Evolutionary conservation across 495 filamentous ascomycete species (phyloP).

Genomic region (Bacidia gigantensis): DNA sequence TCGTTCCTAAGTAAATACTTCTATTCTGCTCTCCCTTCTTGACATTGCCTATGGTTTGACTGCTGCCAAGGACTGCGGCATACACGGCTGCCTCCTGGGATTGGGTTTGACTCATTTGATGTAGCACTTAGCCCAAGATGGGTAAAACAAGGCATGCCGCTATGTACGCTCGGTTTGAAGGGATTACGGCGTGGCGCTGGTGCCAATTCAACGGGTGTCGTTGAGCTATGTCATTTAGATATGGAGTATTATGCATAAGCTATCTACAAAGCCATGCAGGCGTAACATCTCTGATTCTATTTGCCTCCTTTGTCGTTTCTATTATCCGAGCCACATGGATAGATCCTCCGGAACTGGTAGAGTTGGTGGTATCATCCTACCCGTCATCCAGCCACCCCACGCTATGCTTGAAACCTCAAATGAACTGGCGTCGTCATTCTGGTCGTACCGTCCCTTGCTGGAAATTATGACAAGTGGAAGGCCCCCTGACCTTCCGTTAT

Average conservation of each 20-base stretch:
- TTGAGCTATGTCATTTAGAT: not conserved
- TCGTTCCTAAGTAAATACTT: too few relatives aligned
- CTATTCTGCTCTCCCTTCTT: too few relatives aligned
- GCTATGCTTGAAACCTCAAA: slow-evolving; percentile 5
- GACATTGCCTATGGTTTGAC: too few relatives aligned
- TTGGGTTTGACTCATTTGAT: too few relatives aligned
- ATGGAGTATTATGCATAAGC: not conserved
- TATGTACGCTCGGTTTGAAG: too few relatives aligned
- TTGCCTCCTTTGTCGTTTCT: not conserved
- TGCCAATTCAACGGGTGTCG: too few relatives aligned
- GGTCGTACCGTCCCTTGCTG: not conserved
- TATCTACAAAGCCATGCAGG: not conserved
- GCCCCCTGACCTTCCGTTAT: slow-evolving; percentile 97
- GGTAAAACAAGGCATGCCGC: too few relatives aligned
- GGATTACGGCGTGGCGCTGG: too few relatives aligned
- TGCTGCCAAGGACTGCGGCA: too few relatives aligned
- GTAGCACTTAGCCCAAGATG: too few relatives aligned
- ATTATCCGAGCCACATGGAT: not conserved
- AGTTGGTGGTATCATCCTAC: not conserved
- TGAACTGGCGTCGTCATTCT: slow-evolving; percentile 2
- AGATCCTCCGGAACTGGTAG: not conserved
- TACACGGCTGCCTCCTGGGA: too few relatives aligned
- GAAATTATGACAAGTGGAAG: slow-evolving; percentile 75
- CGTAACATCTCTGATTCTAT: not conserved
- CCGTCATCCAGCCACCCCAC: slow-evolving; percentile 7